Evolutionary conservation across 768 basidiomycete species (phyloP).

Genomic region (Ramaria rubella): DNA sequence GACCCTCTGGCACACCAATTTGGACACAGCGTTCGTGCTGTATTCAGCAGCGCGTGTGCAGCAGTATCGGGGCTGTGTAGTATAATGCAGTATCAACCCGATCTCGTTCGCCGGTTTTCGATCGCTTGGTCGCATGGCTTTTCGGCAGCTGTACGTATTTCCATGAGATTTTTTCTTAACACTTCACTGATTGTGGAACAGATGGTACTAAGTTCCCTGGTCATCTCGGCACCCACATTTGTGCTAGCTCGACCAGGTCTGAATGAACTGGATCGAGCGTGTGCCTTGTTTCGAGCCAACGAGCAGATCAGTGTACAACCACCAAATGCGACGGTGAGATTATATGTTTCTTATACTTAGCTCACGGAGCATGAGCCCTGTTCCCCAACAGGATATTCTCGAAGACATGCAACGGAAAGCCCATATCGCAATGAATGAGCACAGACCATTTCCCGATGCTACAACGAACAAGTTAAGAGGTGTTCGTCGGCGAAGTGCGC

Average conservation of each 20-base stretch:
- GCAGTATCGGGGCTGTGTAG: constrained; percentile 65
- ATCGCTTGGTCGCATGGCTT: constrained; percentile 42
- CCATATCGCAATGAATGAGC: constrained; percentile 4
- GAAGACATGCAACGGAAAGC: constrained; percentile 12
- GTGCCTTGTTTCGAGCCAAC: constrained; percentile 36
- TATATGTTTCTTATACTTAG: background rate
- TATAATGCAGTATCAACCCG: constrained; percentile 55
- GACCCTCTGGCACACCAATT: constrained; percentile 68
- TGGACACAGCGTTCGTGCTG: constrained; percentile 66
- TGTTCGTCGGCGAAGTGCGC: background rate
- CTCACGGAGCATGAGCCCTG: background rate
- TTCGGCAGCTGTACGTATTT: constrained; percentile 52
- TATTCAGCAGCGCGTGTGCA: constrained; percentile 66
- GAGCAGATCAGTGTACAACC: constrained; percentile 6
- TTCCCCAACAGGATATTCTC: constrained; percentile 4
- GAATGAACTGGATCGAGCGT: constrained; percentile 67
- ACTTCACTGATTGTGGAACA: constrained; percentile 57
- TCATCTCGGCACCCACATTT: constrained; percentile 35
- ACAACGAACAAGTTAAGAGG: background rate
- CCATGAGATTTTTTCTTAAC: background rate
- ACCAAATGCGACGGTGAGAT: constrained; percentile 1
- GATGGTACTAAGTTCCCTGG: constrained; percentile 71
- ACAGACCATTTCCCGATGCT: background rate
- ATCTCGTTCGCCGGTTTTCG: constrained; percentile 59
- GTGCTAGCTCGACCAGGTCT: constrained; percentile 72